Conservation (phyloP, 1,284 basidiomycete genomes). For the Wallemia ichthyophaga region DNA sequence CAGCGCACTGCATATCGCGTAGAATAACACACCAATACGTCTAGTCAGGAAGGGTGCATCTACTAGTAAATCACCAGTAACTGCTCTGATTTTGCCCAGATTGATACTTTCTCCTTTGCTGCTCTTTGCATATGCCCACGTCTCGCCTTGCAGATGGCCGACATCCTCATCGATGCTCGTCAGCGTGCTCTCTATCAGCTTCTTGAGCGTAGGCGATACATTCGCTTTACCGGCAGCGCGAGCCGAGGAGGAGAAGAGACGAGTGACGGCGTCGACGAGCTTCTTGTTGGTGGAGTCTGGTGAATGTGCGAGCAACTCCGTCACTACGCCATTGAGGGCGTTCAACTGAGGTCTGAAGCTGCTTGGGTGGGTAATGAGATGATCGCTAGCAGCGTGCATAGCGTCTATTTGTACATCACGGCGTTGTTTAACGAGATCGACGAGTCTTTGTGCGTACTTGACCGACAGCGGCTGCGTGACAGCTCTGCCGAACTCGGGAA, state of each 20-base stretch:
- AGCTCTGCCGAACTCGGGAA: background rate
- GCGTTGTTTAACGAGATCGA: background rate
- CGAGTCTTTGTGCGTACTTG: background rate
- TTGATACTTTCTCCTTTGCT: background rate
- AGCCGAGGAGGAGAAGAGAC: background rate
- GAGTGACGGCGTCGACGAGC: background rate
- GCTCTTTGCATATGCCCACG: background rate
- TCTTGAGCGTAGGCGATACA: background rate
- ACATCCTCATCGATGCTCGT: background rate
- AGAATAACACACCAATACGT: background rate
- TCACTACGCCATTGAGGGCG: background rate
- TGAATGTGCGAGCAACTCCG: background rate
- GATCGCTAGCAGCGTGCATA: background rate
- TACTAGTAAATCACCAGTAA: background rate
- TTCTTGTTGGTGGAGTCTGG: background rate
- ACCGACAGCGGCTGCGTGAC: background rate
- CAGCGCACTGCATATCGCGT: background rate
- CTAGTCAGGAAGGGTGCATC: background rate
- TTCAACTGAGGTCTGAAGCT: background rate
- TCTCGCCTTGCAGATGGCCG: background rate
- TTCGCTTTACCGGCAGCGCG: background rate
- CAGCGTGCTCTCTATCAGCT: background rate
- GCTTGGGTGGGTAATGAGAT: background rate
- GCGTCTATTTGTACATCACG: background rate
- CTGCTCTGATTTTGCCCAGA: background rate